A percentile compares a stretch with the other conserved stretches of the same genome.
Evolutionary conservation across 148 eudicot genomes (phyloP).

Genomic region (Persicaria tinctoria): DNA sequence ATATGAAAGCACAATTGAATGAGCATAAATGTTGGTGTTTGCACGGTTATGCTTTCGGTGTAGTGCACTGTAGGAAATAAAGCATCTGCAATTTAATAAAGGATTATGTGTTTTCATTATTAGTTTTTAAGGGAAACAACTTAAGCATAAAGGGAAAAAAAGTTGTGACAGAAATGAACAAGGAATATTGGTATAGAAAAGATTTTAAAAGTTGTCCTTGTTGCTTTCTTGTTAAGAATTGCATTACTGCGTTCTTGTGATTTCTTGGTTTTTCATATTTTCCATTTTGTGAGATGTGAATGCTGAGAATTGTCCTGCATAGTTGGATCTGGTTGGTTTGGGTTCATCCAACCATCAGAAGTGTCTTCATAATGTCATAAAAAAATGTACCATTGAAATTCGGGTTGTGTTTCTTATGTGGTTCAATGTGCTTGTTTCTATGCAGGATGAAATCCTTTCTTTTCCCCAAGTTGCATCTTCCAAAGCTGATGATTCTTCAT

Average conservation of each 20-base stretch:
- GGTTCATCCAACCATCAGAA: slow-evolving; percentile 1
- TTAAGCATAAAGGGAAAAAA: background rate
- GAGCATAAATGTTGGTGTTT: background rate
- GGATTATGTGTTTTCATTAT: background rate
- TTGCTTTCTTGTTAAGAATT: background rate
- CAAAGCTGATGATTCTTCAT: slow-evolving; percentile 49
- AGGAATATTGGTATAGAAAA: background rate
- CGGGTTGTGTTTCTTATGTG: background rate
- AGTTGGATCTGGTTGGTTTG: background rate
- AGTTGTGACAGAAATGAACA: background rate
- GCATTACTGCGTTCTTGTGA: background rate
- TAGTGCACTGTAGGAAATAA: background rate
- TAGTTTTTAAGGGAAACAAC: background rate
- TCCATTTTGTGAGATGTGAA: slow-evolving; percentile 2
- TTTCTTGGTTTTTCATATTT: background rate
- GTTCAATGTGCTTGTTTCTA: background rate
- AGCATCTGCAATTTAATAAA: background rate
- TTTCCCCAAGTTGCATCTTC: slow-evolving; percentile 33
- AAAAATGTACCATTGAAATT: background rate
- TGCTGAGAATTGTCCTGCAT: background rate
- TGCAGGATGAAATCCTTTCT: slow-evolving; percentile 65
- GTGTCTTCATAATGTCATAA: background rate
- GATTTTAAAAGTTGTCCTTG: background rate
- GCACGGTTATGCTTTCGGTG: background rate
- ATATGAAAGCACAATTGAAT: background rate